phyloP scores from a whole-genome alignment of 2,329 filamentous ascomycete species.

The Trichoderma oligosporum region DNA sequence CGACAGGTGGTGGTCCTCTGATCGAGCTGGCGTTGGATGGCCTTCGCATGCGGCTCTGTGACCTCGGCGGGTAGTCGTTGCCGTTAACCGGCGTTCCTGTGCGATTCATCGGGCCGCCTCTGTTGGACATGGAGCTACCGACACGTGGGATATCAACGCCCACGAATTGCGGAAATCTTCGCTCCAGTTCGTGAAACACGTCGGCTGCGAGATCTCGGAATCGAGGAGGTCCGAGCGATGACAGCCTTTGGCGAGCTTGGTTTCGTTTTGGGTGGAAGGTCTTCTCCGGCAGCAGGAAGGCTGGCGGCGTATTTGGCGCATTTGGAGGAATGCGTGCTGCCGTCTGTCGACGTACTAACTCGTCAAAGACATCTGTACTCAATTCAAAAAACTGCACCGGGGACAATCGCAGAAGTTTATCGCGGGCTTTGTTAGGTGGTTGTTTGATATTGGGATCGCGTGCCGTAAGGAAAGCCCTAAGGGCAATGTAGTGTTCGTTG shows the following conservation, averaged over 20 bases:
- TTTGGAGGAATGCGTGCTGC: constrained; percentile 53
- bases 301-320: constrained; percentile 55
- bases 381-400: constrained; percentile 94
- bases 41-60: constrained; percentile 51
- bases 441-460: constrained; percentile 72
- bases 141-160: constrained; percentile 64
- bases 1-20: constrained; percentile 40
- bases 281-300: constrained; percentile 76
- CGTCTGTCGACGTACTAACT: constrained; percentile 81
- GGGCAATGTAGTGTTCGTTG: constrained; percentile 73
- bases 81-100: constrained; percentile 62
- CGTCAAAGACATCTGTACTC: constrained; percentile 96
- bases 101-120: constrained; percentile 54
- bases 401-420: constrained; percentile 88
- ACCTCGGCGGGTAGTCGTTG: constrained; percentile 47
- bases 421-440: constrained; percentile 82
- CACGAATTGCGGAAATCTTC: constrained; percentile 79
- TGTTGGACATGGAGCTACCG: constrained; percentile 64
- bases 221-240: constrained; percentile 77
- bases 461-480: constrained; percentile 73
- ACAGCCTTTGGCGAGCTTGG: constrained; percentile 92
- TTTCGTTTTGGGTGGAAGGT: constrained; percentile 96
- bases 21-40: constrained; percentile 63
- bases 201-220: constrained; percentile 93
- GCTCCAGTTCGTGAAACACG: constrained; percentile 91